Conservation (phyloP, 495 filamentous ascomycete genomes). For the Hypoxylon lienhwacheense region DNA sequence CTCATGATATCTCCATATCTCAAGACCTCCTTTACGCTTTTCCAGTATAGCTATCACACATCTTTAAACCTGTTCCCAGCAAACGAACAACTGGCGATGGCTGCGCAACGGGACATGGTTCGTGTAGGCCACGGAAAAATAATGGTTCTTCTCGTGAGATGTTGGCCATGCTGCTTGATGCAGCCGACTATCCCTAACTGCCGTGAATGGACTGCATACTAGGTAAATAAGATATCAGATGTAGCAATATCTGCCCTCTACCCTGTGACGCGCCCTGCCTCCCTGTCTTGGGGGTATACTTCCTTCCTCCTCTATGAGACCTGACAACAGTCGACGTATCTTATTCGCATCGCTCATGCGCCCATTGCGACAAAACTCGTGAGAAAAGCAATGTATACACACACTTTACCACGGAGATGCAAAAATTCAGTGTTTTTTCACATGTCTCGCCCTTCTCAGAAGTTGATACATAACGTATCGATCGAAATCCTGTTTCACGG, state of each 20-base stretch:
- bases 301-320: conserved; percentile 4
- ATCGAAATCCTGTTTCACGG: conserved; percentile 8
- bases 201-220: conserved; percentile 7
- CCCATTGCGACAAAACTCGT: conserved; percentile 10
- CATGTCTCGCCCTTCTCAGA: conserved; percentile 14
- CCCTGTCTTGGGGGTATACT: not conserved
- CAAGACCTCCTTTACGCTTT: conserved; percentile 1
- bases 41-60: conserved; percentile 26
- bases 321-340: conserved; percentile 9
- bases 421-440: conserved; percentile 14
- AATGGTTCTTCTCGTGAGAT: conserved; percentile 10
- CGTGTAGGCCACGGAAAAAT: conserved; percentile 3
- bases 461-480: conserved; percentile 5
- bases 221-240: no score
- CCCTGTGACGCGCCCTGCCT: conserved; percentile 4
- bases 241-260: conserved; percentile 8
- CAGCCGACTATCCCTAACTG: conserved; percentile 7
- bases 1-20: conserved; percentile 7
- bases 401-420: conserved; percentile 16
- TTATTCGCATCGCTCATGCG: conserved; percentile 10
- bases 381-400: conserved; percentile 1
- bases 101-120: conserved; percentile 5
- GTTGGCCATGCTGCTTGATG: conserved; percentile 13
- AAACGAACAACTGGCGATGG: conserved; percentile 17
- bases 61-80: not conserved